Evolutionary conservation across 257 asterid species (phyloP).

Genomic region (Scutellaria baicalensis): DNA sequence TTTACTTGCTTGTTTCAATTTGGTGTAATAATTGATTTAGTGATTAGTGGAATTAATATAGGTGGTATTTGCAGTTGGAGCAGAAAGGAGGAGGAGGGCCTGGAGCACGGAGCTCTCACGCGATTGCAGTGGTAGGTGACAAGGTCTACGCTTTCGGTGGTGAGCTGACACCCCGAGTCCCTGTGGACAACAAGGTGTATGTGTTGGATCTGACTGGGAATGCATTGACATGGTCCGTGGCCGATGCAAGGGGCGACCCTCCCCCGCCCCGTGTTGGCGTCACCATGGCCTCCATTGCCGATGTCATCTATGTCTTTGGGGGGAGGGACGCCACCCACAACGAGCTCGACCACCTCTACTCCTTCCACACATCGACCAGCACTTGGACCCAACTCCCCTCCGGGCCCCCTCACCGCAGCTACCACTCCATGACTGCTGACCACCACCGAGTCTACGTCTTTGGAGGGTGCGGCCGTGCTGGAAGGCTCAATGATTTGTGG

Average conservation of each 20-base stretch:
- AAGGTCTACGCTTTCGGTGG: conserved; percentile 82
- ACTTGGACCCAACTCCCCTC: conserved; percentile 58
- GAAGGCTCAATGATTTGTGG: conserved; percentile 83
- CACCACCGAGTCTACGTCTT: conserved; percentile 48
- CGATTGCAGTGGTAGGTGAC: conserved; percentile 67
- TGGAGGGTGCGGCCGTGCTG: conserved; percentile 82
- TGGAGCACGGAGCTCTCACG: conserved; percentile 93
- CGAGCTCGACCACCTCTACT: conserved; percentile 59
- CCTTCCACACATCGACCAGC: conserved; percentile 44
- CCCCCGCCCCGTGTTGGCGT: conserved; percentile 96
- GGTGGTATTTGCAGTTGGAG: conserved; percentile 46
- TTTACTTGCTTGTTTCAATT: conserved; percentile 8
- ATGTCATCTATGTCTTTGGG: conserved; percentile 60
- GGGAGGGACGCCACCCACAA: conserved; percentile 77
- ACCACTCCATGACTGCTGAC: conserved; percentile 81
- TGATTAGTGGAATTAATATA: background rate
- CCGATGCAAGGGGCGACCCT: conserved; percentile 48
- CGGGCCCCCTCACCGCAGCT: conserved; percentile 71
- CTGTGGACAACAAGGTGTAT: conserved; percentile 68
- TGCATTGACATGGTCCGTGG: conserved; percentile 69
- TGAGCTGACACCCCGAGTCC: conserved; percentile 75
- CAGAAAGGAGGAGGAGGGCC: conserved; percentile 81
- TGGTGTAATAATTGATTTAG: background rate
- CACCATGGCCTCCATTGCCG: conserved; percentile 59
- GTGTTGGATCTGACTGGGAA: conserved; percentile 47